Evolutionary conservation across 2,329 filamentous ascomycete genomes (phyloP), one percentile per base, ranked within the genome.

Genomic region (Kalmusia sp.): DNA sequence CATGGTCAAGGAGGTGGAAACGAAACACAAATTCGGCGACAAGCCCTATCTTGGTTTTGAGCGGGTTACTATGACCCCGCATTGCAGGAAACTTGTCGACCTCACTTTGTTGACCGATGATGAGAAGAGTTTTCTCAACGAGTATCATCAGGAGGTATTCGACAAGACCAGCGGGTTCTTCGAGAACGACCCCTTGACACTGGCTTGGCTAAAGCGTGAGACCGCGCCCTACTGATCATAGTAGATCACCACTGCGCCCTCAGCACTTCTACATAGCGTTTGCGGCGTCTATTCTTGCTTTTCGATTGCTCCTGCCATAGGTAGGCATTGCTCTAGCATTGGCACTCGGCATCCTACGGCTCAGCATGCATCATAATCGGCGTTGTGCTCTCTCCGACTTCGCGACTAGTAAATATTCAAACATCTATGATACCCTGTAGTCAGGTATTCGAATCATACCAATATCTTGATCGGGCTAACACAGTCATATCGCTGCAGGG

Each of bases 21-120:
- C 93, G 4, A 87, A 88, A 57, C 84, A 96, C 75, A 86, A 87
- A 30, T 98, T 98, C 70, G 93, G 93, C 17, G 93, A 96, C 65
- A 96, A 96, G 78, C 89, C 93, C 2, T 99, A 91, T 77, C 80
- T 98, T 30, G 92, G 93, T 3, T 99, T 99, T 64, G 93, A 99
- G 79, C 91, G 96, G 74, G 92, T 98, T 61, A 99, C 95, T 0
- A 92, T 99, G 92, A 92, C 93, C 15, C 95, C 95, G 0, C 92
- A 96, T 76, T 97, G 93, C 77, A 85, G 87, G 56, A 97, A 92
- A 57, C 79, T 99, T 59, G 92, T 96, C 59, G 90, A 98, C 65
- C 79, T 83, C 49, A 80, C 72, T 46, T 79, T 96, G 28, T 77
- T 99, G 62, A 92, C 87, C 0, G 79, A 81, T 4, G 81, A 79